phyloP scores from a whole-genome alignment of 768 basidiomycete genomes.

The Auriculariales sp. region DNA sequence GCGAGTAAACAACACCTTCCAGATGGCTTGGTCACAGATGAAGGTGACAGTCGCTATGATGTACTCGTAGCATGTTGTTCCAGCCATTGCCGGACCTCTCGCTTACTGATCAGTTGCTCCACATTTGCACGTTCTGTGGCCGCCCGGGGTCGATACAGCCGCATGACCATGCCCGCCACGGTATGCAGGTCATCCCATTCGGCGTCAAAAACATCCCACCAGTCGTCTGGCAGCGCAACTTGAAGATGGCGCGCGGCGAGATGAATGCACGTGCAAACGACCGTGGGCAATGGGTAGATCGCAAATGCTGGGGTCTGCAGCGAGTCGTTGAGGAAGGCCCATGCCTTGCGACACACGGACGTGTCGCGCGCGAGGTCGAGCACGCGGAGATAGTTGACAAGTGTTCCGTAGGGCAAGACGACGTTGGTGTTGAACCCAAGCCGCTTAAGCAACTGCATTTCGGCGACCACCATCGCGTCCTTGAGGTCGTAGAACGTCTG shows the following conservation, averaged over 20 bases:
- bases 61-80: conserved; percentile 30
- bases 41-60: no score
- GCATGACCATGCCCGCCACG: conserved; percentile 73
- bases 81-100: conserved; percentile 71
- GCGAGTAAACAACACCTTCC: no score
- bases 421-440: conserved; percentile 92
- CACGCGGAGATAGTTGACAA: conserved; percentile 87
- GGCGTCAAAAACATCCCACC: conserved; percentile 94
- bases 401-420: conserved; percentile 82
- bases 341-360: conserved; percentile 61
- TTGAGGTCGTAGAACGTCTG: conserved; percentile 87
- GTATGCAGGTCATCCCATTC: conserved; percentile 79
- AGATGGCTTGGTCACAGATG: conserved; percentile 8
- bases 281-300: conserved; percentile 74
- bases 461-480: conserved; percentile 83
- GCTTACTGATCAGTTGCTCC: conserved; percentile 51
- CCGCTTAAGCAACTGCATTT: conserved; percentile 96
- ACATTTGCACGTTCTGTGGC: conserved; percentile 31
- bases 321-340: conserved; percentile 93
- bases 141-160: conserved; percentile 50
- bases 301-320: conserved; percentile 90
- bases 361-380: conserved; percentile 66
- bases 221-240: conserved; percentile 66
- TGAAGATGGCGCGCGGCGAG: conserved; percentile 59
- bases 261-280: conserved; percentile 81